phyloP scores from a whole-genome alignment of 2,329 filamentous ascomycete genomes.

The Cladosporium sp. region DNA sequence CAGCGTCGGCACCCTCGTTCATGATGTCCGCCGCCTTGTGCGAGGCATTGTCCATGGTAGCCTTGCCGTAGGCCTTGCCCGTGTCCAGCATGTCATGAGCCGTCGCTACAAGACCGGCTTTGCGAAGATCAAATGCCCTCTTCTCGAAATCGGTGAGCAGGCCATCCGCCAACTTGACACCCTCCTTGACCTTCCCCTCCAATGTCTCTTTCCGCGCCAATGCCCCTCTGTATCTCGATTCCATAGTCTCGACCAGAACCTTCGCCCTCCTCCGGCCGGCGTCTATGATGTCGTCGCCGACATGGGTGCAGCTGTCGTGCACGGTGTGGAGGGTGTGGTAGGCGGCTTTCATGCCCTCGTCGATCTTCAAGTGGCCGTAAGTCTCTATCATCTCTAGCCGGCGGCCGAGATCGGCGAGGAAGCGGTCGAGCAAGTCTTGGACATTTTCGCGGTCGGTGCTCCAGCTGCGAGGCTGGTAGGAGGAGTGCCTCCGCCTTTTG shows the following conservation, averaged over 20 bases:
- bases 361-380: constrained; percentile 78
- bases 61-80: constrained; percentile 71
- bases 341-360: constrained; percentile 77
- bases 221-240: constrained; percentile 81
- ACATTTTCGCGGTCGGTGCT: constrained; percentile 45
- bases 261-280: constrained; percentile 78
- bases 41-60: constrained; percentile 75
- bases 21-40: constrained; percentile 71
- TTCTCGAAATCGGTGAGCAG: constrained; percentile 84
- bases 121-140: constrained; percentile 72
- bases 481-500: constrained; percentile 44
- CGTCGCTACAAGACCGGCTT: constrained; percentile 70
- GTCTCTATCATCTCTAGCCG: constrained; percentile 84
- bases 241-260: constrained; percentile 88
- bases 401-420: constrained; percentile 80
- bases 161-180: constrained; percentile 78
- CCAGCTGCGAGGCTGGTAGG: constrained; percentile 42
- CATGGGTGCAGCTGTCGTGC: constrained; percentile 80
- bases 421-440: constrained; percentile 60
- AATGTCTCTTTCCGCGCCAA: constrained; percentile 79
- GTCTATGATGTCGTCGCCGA: constrained; percentile 85
- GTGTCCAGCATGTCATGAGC: constrained; percentile 71
- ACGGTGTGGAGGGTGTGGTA: constrained; percentile 85
- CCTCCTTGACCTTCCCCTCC: constrained; percentile 86
- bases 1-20: constrained; percentile 76